Base-by-base conservation (phyloP, 495 filamentous ascomycete genomes). In the Penicillium dipodomyicola region DNA sequence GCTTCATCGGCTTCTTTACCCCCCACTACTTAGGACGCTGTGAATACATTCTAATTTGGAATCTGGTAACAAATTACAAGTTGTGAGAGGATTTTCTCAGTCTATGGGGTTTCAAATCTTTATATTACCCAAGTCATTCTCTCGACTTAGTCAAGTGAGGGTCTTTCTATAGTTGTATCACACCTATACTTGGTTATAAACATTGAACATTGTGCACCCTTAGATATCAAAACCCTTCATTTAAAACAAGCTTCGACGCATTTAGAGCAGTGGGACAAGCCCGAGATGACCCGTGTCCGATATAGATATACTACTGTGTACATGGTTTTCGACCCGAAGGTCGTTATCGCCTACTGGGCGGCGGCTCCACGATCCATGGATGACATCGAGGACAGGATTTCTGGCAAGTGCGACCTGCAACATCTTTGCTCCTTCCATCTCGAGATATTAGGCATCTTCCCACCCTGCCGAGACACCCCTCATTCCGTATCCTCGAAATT, bases 321-420 rank as follows among this genome's bases (percentile, higher is more conserved):
- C 11, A 6, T 11, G 44, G n/a, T 7, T 49, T 29, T 41, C 32
- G 8, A 17, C 29, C 29, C 9, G 20, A 10, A 10, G 20, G 46
- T 15, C 54, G 23, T 32, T 43, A 41, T 42, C 27, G 17, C 10
- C 20, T 0, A 45, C 52, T 25, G 9, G 0, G 1, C 0, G 12
- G 22, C 42, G 56, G 56, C 49, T 14, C 57, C 57, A 57, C 56
- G 54, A 55, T 39, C 51, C 50, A 37, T 52, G 56, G 57, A 62
- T 42, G 47, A 60, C 56, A 54, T 57, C 48, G 60, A 58, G 49
- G 14, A 40, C 52, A 23, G 9, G 50, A 49, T 37, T 47, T 53
- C 54, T 22, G 33, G 32, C 14, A 44, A 39, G 22, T 49, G 25
- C 17, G 35, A 32, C 58, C 19, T 29, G 37, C 20, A n/a, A 42